Evolutionary conservation across 78 protist species (phyloP).

Genomic region (slime mould (Dictyostelium discoideum)): DNA sequence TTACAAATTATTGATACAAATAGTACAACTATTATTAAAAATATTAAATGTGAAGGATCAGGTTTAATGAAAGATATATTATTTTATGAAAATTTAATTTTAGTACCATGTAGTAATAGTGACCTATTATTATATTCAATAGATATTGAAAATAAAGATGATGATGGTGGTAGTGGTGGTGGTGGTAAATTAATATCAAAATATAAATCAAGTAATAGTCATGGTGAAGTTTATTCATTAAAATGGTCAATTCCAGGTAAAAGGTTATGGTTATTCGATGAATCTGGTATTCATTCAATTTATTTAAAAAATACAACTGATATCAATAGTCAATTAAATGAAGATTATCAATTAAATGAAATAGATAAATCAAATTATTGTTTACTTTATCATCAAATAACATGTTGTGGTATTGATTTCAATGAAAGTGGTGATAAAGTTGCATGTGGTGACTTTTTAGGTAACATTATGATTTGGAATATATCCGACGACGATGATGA

Average conservation of each 20-base stretch:
- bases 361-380: not conserved
- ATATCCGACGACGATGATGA: not conserved
- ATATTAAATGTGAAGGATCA: constrained; percentile 2
- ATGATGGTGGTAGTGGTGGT: not conserved
- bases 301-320: not conserved
- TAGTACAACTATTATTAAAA: not conserved
- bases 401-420: constrained; percentile 74
- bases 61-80: constrained; percentile 61
- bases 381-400: constrained; percentile 37
- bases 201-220: not conserved
- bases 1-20: not conserved
- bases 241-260: constrained; percentile 39
- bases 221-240: constrained; percentile 66
- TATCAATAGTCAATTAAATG: not conserved
- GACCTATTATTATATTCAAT: not conserved
- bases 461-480: constrained; percentile 57
- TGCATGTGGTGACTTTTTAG: constrained; percentile 74
- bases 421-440: constrained; percentile 18
- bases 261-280: constrained; percentile 75
- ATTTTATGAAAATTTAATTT: not conserved
- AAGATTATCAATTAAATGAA: not conserved
- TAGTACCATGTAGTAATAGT: constrained; percentile 55
- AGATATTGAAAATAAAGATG: not conserved
- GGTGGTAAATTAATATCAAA: not conserved
- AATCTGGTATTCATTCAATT: constrained; percentile 58